These are phyloP conservation scores for Candida wancherniae DNA, from an alignment of 805 yeast species.

Conservation along the genomic window DNA sequence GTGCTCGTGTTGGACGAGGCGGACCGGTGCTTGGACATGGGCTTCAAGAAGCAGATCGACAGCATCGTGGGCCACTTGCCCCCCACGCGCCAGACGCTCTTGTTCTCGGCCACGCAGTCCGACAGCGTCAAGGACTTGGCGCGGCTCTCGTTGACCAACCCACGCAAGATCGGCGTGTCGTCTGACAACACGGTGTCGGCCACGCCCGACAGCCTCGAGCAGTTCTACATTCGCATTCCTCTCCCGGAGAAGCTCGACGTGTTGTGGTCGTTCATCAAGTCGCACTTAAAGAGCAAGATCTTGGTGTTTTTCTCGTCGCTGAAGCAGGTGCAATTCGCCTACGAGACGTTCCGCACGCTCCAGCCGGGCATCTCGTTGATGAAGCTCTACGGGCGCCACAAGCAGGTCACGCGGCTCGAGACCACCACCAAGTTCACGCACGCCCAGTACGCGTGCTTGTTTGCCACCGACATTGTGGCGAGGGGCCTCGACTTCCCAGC, in stretches of 20 bases:
- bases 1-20: constrained; percentile 86
- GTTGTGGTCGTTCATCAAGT: constrained; percentile 78
- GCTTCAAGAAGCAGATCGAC: constrained; percentile 79
- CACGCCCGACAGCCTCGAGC: constrained; percentile 83
- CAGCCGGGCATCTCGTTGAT: constrained; percentile 89
- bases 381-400: constrained; percentile 85
- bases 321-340: constrained; percentile 85
- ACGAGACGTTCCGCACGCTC: constrained; percentile 77
- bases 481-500: constrained; percentile 91
- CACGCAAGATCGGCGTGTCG: constrained; percentile 42
- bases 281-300: constrained; percentile 76
- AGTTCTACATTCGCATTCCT: constrained; percentile 68
- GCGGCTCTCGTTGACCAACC: constrained; percentile 63
- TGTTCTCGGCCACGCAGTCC: constrained; percentile 88
- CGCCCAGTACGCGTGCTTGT: constrained; percentile 73
- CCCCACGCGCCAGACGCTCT: constrained; percentile 71
- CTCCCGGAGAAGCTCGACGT: constrained; percentile 80
- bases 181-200: constrained; percentile 48
- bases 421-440: constrained; percentile 73
- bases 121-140: constrained; percentile 81
- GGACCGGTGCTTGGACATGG: constrained; percentile 90
- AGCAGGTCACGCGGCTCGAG: constrained; percentile 84
- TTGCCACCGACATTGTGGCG: constrained; percentile 90
- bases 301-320: constrained; percentile 83
- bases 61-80: constrained; percentile 76